phyloP scores from a whole-genome alignment of 2,329 filamentous ascomycete species.

The Neopestalotiopsis sp. region DNA sequence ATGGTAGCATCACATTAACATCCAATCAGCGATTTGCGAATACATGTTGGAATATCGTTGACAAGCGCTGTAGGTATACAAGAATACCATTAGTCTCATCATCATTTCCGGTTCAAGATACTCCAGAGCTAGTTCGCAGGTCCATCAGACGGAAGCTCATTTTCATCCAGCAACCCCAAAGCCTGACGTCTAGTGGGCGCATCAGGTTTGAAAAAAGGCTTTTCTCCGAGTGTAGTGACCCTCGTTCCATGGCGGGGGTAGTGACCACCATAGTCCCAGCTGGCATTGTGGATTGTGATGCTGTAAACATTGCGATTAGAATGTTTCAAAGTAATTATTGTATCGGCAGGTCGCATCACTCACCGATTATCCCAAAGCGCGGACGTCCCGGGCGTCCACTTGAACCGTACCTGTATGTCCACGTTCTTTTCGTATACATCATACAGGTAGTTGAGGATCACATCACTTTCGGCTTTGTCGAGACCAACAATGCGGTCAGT shows the following conservation, averaged over 20 bases:
- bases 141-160: constrained; percentile 46
- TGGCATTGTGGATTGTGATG: constrained; percentile 76
- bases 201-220: constrained; percentile 68
- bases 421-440: constrained; percentile 72
- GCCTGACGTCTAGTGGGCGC: constrained; percentile 71
- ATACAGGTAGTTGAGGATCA: constrained; percentile 69
- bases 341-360: constrained; percentile 25
- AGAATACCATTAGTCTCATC: no score
- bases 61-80: no score
- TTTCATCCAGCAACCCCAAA: constrained; percentile 64
- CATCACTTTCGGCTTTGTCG: constrained; percentile 71
- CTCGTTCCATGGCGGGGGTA: constrained; percentile 74
- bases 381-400: constrained; percentile 70
- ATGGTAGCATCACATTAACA: no score
- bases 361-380: constrained; percentile 75
- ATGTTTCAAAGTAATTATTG: background rate
- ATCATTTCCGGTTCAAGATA: no score
- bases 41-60: no score
- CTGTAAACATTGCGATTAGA: constrained; percentile 35
- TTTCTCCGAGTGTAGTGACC: constrained; percentile 73
- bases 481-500: constrained; percentile 72
- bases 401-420: constrained; percentile 75
- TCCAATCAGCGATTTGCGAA: no score
- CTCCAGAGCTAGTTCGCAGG: constrained; percentile 16
- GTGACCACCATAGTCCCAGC: constrained; percentile 73